A percentile compares a stretch with the other conserved stretches of the same genome.
Evolutionary conservation across 2,329 filamentous ascomycete genomes (phyloP).

Genomic region (Fusarium mexicanum): DNA sequence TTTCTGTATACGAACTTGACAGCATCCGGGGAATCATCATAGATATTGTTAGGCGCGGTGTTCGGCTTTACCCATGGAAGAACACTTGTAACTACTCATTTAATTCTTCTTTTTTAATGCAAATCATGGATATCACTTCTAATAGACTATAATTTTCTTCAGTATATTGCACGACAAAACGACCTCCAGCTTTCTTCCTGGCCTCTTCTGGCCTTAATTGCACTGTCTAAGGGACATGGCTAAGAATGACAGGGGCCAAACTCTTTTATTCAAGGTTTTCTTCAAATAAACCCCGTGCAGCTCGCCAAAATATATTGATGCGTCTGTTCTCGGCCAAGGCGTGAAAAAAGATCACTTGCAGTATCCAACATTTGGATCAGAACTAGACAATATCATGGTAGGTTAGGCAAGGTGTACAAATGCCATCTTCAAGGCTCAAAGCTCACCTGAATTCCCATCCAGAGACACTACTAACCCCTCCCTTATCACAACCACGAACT

Average conservation of each 20-base stretch:
- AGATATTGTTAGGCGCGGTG: neutral
- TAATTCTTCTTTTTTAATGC: too few relatives aligned
- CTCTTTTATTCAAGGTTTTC: neutral
- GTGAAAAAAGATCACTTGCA: neutral
- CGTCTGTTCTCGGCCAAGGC: neutral
- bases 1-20: neutral
- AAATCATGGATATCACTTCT: neutral
- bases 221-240: neutral
- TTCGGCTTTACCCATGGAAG: neutral
- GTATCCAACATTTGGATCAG: neutral
- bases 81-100: neutral
- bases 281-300: accelerated
- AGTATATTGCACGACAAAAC: neutral
- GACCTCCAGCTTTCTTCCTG: neutral
- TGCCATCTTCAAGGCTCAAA: neutral
- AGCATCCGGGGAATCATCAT: neutral
- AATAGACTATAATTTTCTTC: too few relatives aligned
- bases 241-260: neutral
- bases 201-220: neutral
- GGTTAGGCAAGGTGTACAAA: neutral
- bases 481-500: neutral
- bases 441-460: neutral
- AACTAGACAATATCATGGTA: neutral
- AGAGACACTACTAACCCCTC: neutral
- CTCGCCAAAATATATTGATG: neutral